phyloP scores from a whole-genome alignment of 495 filamentous ascomycete genomes.

The Jackrogersella multiformis region DNA sequence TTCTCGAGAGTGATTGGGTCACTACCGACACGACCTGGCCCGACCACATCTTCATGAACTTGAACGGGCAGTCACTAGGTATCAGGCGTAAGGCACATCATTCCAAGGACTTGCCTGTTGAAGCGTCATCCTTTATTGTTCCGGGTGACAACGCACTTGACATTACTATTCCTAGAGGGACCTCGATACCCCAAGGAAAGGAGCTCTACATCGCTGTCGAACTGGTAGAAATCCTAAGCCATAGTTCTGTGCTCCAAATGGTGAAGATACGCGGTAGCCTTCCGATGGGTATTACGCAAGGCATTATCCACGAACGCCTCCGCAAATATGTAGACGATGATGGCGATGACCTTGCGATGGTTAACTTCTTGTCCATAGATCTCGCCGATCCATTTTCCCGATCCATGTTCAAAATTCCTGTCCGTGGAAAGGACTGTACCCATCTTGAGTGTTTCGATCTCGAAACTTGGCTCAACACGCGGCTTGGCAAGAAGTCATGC shows the following conservation, averaged over 20 bases:
- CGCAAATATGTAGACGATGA: constrained; percentile 56
- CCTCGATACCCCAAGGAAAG: constrained; percentile 16
- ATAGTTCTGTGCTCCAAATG: constrained; percentile 58
- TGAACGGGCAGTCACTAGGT: constrained; percentile 70
- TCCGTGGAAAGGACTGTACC: constrained; percentile 64
- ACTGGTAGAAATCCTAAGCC: constrained; percentile 62
- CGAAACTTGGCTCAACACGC: constrained; percentile 76
- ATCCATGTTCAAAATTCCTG: constrained; percentile 73
- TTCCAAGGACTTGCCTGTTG: constrained; percentile 77
- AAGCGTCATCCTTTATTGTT: constrained; percentile 67
- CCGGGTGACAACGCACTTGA: constrained; percentile 67
- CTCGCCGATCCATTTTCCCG: constrained; percentile 80
- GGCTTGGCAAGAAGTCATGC: constrained; percentile 55
- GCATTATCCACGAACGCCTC: constrained; percentile 62
- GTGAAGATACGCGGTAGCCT: constrained; percentile 49
- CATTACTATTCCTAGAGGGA: constrained; percentile 58
- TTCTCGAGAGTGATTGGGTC: constrained; percentile 65
- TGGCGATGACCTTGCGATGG: constrained; percentile 71
- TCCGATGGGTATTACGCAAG: constrained; percentile 50
- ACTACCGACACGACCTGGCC: constrained; percentile 76
- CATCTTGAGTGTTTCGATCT: constrained; percentile 93
- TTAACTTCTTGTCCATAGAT: constrained; percentile 71
- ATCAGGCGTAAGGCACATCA: constrained; percentile 71
- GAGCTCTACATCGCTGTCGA: constrained; percentile 69
- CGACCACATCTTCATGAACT: constrained; percentile 68